These are phyloP conservation scores for Debaryomyces coudertii DNA, from an alignment of 1,139 yeast species.

Conservation along the genomic window DNA sequence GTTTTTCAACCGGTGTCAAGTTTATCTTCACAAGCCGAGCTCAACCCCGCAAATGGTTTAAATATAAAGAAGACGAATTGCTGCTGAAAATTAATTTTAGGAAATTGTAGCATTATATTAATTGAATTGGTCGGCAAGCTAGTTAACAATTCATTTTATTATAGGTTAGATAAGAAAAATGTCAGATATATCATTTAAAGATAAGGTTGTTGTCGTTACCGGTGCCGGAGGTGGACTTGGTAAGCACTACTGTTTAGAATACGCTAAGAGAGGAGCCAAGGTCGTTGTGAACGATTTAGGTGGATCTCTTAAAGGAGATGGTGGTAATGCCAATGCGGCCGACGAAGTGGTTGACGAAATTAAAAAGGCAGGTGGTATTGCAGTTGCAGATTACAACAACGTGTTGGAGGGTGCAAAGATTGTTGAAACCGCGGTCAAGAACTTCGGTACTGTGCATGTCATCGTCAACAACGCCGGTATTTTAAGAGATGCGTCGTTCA, in stretches of 20 bases:
- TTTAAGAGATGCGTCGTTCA: slow-evolving; percentile 73
- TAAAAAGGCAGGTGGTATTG: slow-evolving; percentile 71
- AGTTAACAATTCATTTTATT: slow-evolving; percentile 5
- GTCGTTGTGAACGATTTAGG: slow-evolving; percentile 94
- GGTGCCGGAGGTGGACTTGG: slow-evolving; percentile 99
- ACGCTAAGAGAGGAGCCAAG: slow-evolving; percentile 88
- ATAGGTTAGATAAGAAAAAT: slow-evolving; percentile 17
- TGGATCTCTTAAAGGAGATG: slow-evolving; percentile 75
- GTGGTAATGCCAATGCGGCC: slow-evolving; percentile 71
- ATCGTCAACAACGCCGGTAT: slow-evolving; percentile 95
- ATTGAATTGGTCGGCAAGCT: slow-evolving; percentile 1
- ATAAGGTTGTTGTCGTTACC: slow-evolving; percentile 86
- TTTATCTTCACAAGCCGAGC: slow-evolving; percentile 9
- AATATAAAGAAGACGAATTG: slow-evolving; percentile 6
- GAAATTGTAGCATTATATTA: background rate
- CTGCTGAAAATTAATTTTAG: background rate
- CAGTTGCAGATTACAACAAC: slow-evolving; percentile 94
- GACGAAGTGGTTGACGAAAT: slow-evolving; percentile 90
- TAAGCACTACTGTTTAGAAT: slow-evolving; percentile 81
- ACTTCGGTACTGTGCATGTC: slow-evolving; percentile 87
- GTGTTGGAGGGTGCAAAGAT: slow-evolving; percentile 87
- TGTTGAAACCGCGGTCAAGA: slow-evolving; percentile 81
- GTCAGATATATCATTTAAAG: slow-evolving; percentile 59
- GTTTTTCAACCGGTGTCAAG: background rate
- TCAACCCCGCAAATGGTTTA: slow-evolving; percentile 11